Conservation (phyloP, 164 flowering plant genomes). For the Vitis riparia region DNA sequence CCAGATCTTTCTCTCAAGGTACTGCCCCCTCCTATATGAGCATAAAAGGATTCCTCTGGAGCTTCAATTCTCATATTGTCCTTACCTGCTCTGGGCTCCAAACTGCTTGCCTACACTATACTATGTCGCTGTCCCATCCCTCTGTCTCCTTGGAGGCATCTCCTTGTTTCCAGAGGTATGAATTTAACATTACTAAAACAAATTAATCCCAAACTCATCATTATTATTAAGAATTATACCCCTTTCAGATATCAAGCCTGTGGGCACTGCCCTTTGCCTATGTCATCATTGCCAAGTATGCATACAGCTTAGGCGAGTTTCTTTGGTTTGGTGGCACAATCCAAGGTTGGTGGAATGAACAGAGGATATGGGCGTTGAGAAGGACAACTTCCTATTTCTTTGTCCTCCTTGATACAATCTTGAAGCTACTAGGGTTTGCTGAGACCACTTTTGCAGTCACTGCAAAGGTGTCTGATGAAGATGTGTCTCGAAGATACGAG, state of each 20-base stretch:
- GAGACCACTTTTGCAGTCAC: constrained; percentile 27
- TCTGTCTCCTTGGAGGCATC: constrained; percentile 25
- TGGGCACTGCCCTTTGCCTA: constrained; percentile 52
- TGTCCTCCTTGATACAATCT: constrained; percentile 14
- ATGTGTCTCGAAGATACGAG: constrained; percentile 28
- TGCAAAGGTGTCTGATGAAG: constrained; percentile 29
- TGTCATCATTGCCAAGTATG: constrained; percentile 20
- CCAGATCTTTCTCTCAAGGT: constrained; percentile 28
- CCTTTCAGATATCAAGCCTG: constrained; percentile 45
- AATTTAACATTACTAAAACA: constrained; percentile 3
- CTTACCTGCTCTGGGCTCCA: constrained; percentile 26
- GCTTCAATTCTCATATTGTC: constrained; percentile 28
- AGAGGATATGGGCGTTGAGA: constrained; percentile 22
- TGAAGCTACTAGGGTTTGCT: constrained; percentile 22
- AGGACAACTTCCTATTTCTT: constrained; percentile 26
- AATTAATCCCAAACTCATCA: too few relatives aligned
- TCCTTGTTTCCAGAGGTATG: constrained; percentile 29
- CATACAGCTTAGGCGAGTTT: constrained; percentile 31
- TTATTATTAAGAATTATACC: constrained; percentile 13
- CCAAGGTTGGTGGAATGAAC: constrained; percentile 31
- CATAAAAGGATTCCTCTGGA: constrained; percentile 19
- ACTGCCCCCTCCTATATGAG: constrained; percentile 24
- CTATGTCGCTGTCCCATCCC: constrained; percentile 24
- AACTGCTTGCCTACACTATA: constrained; percentile 24
- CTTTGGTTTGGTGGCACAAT: constrained; percentile 35